Conservation (phyloP, 2,329 filamentous ascomycete genomes). For the Paraconiothyrium brasiliense region DNA sequence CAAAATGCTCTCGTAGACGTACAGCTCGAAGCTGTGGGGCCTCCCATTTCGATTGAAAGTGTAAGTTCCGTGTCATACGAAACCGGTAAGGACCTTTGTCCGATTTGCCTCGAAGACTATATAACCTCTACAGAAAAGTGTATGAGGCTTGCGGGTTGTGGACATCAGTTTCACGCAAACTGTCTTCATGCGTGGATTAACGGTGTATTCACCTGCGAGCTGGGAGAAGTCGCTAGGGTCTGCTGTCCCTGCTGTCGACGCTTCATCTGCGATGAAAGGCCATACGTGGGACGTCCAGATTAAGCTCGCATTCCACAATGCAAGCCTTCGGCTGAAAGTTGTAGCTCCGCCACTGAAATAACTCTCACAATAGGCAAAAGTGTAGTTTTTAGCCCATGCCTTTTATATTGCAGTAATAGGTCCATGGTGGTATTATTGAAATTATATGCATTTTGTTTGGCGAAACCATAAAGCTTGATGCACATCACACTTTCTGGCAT, state of each 20-base stretch:
- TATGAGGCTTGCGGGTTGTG: not conserved
- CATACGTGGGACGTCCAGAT: not conserved
- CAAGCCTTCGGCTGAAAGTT: no score
- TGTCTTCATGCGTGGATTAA: not conserved
- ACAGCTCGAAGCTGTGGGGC: not conserved
- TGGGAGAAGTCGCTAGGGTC: not conserved
- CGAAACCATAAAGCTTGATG: no score
- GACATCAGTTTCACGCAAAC: not conserved
- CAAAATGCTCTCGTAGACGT: not conserved
- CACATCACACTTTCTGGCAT: no score
- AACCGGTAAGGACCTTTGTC: not conserved
- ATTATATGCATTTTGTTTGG: no score
- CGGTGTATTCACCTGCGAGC: not conserved
- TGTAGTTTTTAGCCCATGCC: no score
- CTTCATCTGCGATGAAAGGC: not conserved
- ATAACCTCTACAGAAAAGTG: not conserved
- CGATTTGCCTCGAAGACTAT: not conserved
- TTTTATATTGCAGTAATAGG: no score
- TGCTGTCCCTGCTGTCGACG: not conserved
- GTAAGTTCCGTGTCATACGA: not conserved
- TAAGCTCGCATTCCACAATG: no score
- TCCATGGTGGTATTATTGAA: no score
- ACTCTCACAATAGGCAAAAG: no score
- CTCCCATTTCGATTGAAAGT: not conserved
- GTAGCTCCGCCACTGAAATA: no score